Evolutionary conservation across 495 filamentous ascomycete species (phyloP).

Genomic region (Annulohypoxylon moriforme): DNA sequence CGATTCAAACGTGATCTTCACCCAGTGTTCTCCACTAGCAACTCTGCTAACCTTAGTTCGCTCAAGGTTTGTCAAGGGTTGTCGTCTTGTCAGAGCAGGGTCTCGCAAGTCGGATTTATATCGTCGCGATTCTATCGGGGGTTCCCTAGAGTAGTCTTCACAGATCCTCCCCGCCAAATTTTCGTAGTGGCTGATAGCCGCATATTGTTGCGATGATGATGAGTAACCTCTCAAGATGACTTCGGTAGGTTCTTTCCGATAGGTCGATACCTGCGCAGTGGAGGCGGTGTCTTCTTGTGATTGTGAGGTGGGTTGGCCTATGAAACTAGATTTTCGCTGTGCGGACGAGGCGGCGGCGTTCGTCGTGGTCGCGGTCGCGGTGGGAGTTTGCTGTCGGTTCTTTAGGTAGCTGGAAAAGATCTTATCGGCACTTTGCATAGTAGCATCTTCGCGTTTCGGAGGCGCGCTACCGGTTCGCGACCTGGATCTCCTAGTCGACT

Average conservation of each 20-base stretch:
- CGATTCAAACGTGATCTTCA: constrained; percentile 92
- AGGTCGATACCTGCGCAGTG: constrained; percentile 37
- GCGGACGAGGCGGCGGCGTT: constrained; percentile 27
- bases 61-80: constrained; percentile 72
- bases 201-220: constrained; percentile 76
- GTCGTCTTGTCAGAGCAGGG: constrained; percentile 67
- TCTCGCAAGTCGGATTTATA: constrained; percentile 73
- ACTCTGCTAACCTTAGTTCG: constrained; percentile 79
- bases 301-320: constrained; percentile 32
- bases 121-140: constrained; percentile 64
- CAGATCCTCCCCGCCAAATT: constrained; percentile 81
- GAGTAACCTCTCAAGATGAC: constrained; percentile 87
- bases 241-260: constrained; percentile 70
- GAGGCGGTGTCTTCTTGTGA: constrained; percentile 49
- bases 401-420: constrained; percentile 59
- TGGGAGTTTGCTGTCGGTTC: constrained; percentile 44
- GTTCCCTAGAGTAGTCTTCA: constrained; percentile 86
- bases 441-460: constrained; percentile 65
- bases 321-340: constrained; percentile 47
- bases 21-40: constrained; percentile 85
- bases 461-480: constrained; percentile 62
- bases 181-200: constrained; percentile 87
- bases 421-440: constrained; percentile 63
- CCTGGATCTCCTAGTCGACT: constrained; percentile 64
- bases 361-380: constrained; percentile 10